Evolutionary conservation across 2,329 filamentous ascomycete species (phyloP), one percentile per base, ranked within the genome.

Genomic region (Cladophialophora yegresii): DNA sequence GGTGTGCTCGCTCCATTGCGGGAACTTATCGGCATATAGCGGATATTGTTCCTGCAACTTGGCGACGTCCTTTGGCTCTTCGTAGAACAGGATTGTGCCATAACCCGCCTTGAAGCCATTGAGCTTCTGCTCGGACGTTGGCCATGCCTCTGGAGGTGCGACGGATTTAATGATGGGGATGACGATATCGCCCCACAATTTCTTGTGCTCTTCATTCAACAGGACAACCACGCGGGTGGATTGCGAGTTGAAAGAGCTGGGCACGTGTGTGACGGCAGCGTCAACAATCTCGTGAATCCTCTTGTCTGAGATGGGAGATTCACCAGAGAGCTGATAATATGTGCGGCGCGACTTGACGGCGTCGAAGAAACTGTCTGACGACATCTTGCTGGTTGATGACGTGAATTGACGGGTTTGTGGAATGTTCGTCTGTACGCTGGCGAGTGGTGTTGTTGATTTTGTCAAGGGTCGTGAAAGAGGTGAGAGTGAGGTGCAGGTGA

Each of bases 231-330:
- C 80, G 65, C 93, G 88, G 70, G 90, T 89, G 71, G 87, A 87
- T 82, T 96, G 93, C 49, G 87, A 90, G 86, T 97, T 96, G 88
- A 96, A 97, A 69, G 88, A 87, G 58, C 86, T 89, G 49, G 93
- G 93, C 22, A 65, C 59, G 58, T 70, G 30, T n/a, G 61, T 64
- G 56, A 69, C 61, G 32, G 64, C 60, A 5, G 62, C 33, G 2
- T 66, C 61, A 28, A 70, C 61, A 23, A 71, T 56, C 45, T 71
- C 66, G 28, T 67, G 55, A 61, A 71, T 70, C 33, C 57, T 62
- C 32, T 63, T 58, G 58, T 70, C 65, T 0, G 69, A 62, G 54
- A 70, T 66, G 16, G 67, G 61, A 4, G 68, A 67, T 13, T 67
- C 61, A 23, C 61, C 43, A n/a, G 64, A 56, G 12, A 71, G 62